phyloP scores from a whole-genome alignment of 2,329 filamentous ascomycete species.

The Aspergillus aculeatinus region DNA sequence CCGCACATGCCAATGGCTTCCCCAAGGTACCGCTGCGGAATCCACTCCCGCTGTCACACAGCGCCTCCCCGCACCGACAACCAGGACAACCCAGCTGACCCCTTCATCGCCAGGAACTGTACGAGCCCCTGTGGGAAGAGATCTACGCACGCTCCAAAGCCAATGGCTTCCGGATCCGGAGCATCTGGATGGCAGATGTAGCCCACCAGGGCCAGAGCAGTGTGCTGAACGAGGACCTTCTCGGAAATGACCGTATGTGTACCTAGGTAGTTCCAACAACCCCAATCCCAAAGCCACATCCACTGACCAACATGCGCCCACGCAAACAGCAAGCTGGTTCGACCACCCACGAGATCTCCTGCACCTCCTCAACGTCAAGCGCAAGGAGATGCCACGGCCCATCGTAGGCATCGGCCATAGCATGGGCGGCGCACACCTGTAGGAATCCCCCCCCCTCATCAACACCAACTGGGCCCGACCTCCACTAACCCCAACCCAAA shows the following conservation, averaged over 20 bases:
- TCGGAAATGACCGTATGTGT: conserved; percentile 79
- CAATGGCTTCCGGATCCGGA: conserved; percentile 67
- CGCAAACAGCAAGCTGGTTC: conserved; percentile 69
- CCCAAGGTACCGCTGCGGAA: conserved; percentile 63
- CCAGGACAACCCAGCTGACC: conserved; percentile 4
- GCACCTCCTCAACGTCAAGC: conserved; percentile 81
- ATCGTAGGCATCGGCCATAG: conserved; percentile 85
- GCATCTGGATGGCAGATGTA: conserved; percentile 90
- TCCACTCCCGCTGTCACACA: neutral
- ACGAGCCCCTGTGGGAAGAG: conserved; percentile 89
- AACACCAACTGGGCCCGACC: neutral
- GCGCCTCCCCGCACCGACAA: neutral
- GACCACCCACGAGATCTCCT: conserved; percentile 83
- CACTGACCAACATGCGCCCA: conserved; percentile 16
- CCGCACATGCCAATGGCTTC: conserved; percentile 87
- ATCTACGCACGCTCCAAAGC: conserved; percentile 59
- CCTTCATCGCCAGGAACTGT: conserved; percentile 65
- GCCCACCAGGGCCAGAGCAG: conserved; percentile 79
- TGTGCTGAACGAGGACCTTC: conserved; percentile 68
- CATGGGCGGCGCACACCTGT: conserved; percentile 75
- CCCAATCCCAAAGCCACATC: neutral
- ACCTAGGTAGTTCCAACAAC: neutral
- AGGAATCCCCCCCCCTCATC: conserved; percentile 14
- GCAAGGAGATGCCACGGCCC: conserved; percentile 74
- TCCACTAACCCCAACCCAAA: conserved; percentile 3